These are phyloP conservation scores for Mortierella sp. DNA, from an alignment of 371 early-diverging fungal species.

Conservation along the genomic window DNA sequence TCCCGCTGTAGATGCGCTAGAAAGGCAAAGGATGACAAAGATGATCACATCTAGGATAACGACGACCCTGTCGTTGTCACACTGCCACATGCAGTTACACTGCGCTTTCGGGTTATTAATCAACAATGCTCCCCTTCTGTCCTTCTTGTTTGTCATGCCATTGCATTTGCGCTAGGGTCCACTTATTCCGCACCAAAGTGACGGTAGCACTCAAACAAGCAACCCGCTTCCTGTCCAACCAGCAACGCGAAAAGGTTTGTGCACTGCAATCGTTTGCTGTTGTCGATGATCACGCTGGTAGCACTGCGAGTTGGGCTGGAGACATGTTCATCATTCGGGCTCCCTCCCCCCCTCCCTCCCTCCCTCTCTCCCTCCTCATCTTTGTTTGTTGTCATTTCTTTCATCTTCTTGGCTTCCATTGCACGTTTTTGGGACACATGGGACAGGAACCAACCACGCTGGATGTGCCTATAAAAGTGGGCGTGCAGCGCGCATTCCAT, in stretches of 20 bases:
- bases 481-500: not conserved
- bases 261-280: not conserved
- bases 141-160: not conserved
- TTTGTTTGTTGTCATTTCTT: not conserved
- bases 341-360: not conserved
- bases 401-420: not conserved
- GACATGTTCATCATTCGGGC: not conserved
- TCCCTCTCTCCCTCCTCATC: not conserved
- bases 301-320: constrained; percentile 5
- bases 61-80: constrained; percentile 1
- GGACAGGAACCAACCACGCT: too few relatives aligned
- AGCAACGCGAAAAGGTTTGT: constrained; percentile 9
- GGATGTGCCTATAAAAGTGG: not conserved
- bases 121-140: not conserved
- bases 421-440: not conserved
- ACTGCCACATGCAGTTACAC: constrained; percentile 5
- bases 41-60: not conserved
- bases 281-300: constrained; percentile 15
- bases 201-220: not conserved
- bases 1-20: not conserved
- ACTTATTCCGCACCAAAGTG: not conserved
- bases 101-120: constrained; percentile 1
- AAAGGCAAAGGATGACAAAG: not conserved
- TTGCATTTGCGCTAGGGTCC: not conserved
- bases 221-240: not conserved